phyloP scores from a whole-genome alignment of 1,284 basidiomycete genomes.

The Ustilago cynodontis region DNA sequence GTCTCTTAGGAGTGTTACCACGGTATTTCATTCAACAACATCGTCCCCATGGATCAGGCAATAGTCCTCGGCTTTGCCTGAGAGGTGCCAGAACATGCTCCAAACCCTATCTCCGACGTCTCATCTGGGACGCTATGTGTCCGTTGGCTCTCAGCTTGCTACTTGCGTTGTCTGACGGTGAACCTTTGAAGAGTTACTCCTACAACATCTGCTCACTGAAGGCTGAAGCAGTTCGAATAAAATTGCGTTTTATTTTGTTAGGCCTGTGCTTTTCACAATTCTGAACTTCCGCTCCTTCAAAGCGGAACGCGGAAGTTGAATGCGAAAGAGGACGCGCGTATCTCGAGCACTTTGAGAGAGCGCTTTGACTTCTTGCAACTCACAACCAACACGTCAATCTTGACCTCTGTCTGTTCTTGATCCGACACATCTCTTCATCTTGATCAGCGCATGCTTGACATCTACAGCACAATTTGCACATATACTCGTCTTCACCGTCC shows the following conservation, averaged over 20 bases:
- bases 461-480: not conserved
- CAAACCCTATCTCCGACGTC: not conserved
- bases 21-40: conserved; percentile 33
- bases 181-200: not conserved
- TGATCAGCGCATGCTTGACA: not conserved
- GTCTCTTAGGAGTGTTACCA: conserved; percentile 13
- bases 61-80: conserved; percentile 14
- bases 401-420: not conserved
- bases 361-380: conserved; percentile 10
- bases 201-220: too few species aligned
- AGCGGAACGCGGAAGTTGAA: conserved; percentile 7
- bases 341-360: not conserved
- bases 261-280: not conserved
- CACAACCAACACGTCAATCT: conserved; percentile 2
- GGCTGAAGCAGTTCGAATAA: too few species aligned
- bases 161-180: not conserved
- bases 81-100: not conserved
- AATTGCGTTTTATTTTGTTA: not conserved
- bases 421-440: not conserved
- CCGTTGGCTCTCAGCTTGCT: not conserved
- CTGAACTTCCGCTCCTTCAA: not conserved
- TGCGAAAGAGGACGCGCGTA: conserved; percentile 10
- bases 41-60: conserved; percentile 37
- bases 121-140: not conserved
- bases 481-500: not conserved